phyloP scores from a whole-genome alignment of 352 stramenopile species.

The Phytophthora gonapodyides region DNA sequence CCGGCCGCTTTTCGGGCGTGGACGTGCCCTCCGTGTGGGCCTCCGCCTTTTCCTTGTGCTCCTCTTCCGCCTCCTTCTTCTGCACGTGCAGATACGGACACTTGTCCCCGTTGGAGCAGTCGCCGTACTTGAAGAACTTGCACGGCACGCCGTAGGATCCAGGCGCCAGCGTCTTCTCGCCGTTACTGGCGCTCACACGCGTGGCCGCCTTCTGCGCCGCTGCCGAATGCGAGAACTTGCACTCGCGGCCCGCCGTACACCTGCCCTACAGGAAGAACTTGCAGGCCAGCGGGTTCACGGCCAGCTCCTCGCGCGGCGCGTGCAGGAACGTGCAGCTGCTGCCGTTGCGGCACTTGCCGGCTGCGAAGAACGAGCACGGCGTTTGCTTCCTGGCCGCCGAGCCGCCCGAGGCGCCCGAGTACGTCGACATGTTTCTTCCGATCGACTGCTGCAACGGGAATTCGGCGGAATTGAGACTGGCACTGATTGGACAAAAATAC shows the following conservation, averaged over 20 bases:
- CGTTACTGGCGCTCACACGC: conserved; percentile 43
- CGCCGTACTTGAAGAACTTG: conserved; percentile 74
- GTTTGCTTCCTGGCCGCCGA: conserved; percentile 28
- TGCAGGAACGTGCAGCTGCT: conserved; percentile 72
- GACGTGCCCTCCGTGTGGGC: conserved; percentile 32
- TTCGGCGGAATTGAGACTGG: not conserved
- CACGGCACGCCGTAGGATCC: conserved; percentile 60
- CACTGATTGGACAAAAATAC: conserved; percentile 33
- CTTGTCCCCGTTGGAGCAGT: conserved; percentile 60
- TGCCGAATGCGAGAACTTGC: conserved; percentile 68
- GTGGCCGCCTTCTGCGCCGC: conserved; percentile 27
- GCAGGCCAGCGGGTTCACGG: conserved; percentile 52
- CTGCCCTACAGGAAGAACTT: conserved; percentile 75
- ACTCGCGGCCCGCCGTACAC: conserved; percentile 64
- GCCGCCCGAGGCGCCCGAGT: conserved; percentile 20
- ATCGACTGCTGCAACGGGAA: not conserved
- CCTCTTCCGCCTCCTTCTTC: conserved; percentile 29
- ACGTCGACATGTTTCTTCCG: conserved; percentile 26
- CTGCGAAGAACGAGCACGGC: conserved; percentile 70
- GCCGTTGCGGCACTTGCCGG: conserved; percentile 73
- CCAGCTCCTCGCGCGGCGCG: conserved; percentile 41
- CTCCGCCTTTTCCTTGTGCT: conserved; percentile 38
- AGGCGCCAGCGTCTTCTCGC: conserved; percentile 47
- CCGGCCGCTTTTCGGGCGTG: conserved; percentile 18
- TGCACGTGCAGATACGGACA: conserved; percentile 72